phyloP scores from a whole-genome alignment of 768 basidiomycete genomes.

The Serendipita sp. region DNA sequence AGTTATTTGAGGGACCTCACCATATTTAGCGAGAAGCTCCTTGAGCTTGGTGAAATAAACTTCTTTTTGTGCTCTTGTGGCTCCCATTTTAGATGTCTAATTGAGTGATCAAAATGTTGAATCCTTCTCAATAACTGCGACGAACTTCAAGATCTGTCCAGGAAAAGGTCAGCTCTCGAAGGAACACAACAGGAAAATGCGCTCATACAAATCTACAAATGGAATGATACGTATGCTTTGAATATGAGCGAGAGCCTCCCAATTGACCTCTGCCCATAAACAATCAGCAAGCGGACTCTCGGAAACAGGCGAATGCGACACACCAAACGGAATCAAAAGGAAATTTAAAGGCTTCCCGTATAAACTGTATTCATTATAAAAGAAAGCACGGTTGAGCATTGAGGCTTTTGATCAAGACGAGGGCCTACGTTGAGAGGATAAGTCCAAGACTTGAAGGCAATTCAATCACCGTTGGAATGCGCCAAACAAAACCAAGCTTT shows the following conservation, averaged over 20 bases:
- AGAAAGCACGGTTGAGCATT: too few relatives aligned
- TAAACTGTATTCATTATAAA: neutral
- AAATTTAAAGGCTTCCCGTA: conserved; percentile 6
- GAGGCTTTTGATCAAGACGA: neutral
- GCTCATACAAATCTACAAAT: conserved; percentile 9
- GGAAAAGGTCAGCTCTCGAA: conserved; percentile 19
- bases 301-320: neutral
- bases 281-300: neutral
- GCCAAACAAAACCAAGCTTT: neutral
- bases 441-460: neutral
- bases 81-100: conserved; percentile 60
- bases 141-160: conserved; percentile 18
- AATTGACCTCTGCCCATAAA: conserved; percentile 58
- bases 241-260: conserved; percentile 55
- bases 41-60: conserved; percentile 87
- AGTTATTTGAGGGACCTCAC: conserved; percentile 32
- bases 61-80: conserved; percentile 75
- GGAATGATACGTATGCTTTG: conserved; percentile 12
- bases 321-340: conserved; percentile 7
- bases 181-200: neutral
- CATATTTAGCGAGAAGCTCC: conserved; percentile 77
- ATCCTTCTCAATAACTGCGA: conserved; percentile 17
- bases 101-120: conserved; percentile 15
- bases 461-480: neutral
- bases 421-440: neutral